A percentile compares a stretch with the other conserved stretches of the same genome.
phyloP scores from a whole-genome alignment of 2,329 filamentous ascomycete genomes.

The Alternaria viburni region DNA sequence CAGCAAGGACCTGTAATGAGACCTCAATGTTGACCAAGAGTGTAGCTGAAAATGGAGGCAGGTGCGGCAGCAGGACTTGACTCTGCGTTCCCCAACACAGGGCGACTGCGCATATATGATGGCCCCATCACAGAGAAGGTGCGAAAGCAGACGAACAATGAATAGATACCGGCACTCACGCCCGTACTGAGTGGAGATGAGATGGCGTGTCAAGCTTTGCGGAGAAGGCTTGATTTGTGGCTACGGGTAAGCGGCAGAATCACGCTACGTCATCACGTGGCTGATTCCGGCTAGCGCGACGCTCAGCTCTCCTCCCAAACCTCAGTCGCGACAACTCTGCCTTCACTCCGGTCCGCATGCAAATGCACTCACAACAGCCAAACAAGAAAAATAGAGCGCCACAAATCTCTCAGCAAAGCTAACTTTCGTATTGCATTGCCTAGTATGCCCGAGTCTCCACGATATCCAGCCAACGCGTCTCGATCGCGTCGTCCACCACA shows the following conservation, averaged over 20 bases:
- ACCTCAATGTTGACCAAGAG: neutral
- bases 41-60: neutral
- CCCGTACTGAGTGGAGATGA: neutral
- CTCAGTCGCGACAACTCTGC: neutral
- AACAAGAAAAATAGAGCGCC: neutral
- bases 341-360: neutral
- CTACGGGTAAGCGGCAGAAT: neutral
- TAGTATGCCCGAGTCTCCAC: neutral
- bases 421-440: neutral
- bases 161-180: neutral
- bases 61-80: neutral
- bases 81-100: neutral
- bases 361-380: neutral
- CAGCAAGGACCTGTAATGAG: neutral
- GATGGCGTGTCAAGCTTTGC: slow-evolving; percentile 2
- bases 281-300: neutral
- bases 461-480: neutral
- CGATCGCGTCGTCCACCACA: neutral
- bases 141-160: neutral
- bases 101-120: neutral
- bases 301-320: neutral
- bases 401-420: neutral
- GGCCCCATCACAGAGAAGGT: neutral
- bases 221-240: slow-evolving; percentile 4
- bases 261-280: neutral